Evolutionary conservation across 1,284 basidiomycete genomes (phyloP).

Genomic region (Sporisorium sorghi): DNA sequence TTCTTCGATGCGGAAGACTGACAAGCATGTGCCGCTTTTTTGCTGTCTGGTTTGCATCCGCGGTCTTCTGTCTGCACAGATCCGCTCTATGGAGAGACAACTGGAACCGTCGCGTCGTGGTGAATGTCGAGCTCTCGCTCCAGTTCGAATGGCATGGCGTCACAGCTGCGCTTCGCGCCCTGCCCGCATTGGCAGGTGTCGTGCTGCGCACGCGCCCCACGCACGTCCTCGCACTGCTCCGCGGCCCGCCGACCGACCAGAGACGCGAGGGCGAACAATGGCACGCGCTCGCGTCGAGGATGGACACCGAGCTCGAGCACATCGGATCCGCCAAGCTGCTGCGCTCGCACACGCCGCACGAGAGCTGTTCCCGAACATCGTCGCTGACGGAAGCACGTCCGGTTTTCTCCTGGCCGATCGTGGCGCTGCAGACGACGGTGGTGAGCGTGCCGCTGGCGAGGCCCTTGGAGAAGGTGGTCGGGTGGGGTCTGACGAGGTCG

Average conservation of each 20-base stretch:
- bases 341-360: slow-evolving; percentile 28
- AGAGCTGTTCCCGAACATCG: slow-evolving; percentile 23
- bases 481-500: slow-evolving; percentile 11
- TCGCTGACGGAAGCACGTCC: slow-evolving; percentile 12
- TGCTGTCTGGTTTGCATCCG: slow-evolving; percentile 11
- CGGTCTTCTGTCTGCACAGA: slow-evolving; percentile 18
- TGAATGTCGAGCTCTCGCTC: slow-evolving; percentile 30
- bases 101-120: slow-evolving; percentile 25
- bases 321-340: slow-evolving; percentile 32
- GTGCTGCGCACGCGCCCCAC: slow-evolving; percentile 16
- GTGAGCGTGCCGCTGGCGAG: slow-evolving; percentile 16
- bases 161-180: slow-evolving; percentile 2
- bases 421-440: slow-evolving; percentile 7
- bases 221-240: slow-evolving; percentile 5
- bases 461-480: slow-evolving; percentile 7
- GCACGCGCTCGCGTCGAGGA: slow-evolving; percentile 29
- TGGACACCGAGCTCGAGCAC: slow-evolving; percentile 40
- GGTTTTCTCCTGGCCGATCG: slow-evolving; percentile 4
- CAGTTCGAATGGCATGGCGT: slow-evolving; percentile 26
- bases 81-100: slow-evolving; percentile 37
- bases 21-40: slow-evolving; percentile 19
- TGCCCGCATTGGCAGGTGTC: slow-evolving; percentile 13
- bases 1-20: slow-evolving; percentile 11
- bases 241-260: not conserved
- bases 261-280: slow-evolving; percentile 10